Conservation (phyloP, 2,329 filamentous ascomycete species). For the Ceratocystis cubensis region DNA sequence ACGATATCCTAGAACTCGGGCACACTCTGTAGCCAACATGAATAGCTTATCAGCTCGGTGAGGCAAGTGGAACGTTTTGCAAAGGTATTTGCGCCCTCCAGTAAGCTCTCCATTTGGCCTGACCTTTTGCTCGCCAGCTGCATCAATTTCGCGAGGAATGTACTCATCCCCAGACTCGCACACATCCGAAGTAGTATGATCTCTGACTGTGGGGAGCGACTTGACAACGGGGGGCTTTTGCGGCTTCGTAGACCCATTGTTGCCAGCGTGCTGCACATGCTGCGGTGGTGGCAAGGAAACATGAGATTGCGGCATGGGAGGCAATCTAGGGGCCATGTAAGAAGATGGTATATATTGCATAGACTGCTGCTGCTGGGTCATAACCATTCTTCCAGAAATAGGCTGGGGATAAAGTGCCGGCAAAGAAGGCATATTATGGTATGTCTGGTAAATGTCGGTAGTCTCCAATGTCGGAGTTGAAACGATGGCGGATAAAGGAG, state of each 20-base stretch:
- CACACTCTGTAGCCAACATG: slow-evolving; percentile 97
- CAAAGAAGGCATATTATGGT: neutral
- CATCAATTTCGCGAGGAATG: slow-evolving; percentile 82
- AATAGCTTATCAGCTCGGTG: slow-evolving; percentile 87
- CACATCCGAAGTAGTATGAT: slow-evolving; percentile 94
- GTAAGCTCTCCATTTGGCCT: slow-evolving; percentile 67
- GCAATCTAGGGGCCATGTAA: slow-evolving; percentile 21
- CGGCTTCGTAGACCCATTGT: slow-evolving; percentile 61
- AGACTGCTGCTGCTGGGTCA: slow-evolving; percentile 37
- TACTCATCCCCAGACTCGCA: slow-evolving; percentile 86
- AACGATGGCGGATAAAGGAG: slow-evolving; percentile 2
- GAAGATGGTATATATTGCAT: slow-evolving; percentile 31
- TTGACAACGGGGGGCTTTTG: slow-evolving; percentile 55
- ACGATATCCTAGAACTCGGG: slow-evolving; percentile 80
- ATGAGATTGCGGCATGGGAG: slow-evolving; percentile 29
- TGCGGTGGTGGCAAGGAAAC: neutral
- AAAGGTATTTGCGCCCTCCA: slow-evolving; percentile 77
- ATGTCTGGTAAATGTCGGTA: slow-evolving; percentile 7
- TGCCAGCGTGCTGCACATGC: neutral
- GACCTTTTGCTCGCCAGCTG: slow-evolving; percentile 90
- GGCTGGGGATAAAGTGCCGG: neutral
- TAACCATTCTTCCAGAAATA: slow-evolving; percentile 42
- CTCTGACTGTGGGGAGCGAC: slow-evolving; percentile 84
- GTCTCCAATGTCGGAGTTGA: slow-evolving; percentile 16
- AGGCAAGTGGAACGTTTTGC: slow-evolving; percentile 84